A percentile compares a stretch with the other conserved stretches of the same genome.
Evolutionary conservation across 73 alveolate species (phyloP).

Genomic region (Loxodes magnus): DNA sequence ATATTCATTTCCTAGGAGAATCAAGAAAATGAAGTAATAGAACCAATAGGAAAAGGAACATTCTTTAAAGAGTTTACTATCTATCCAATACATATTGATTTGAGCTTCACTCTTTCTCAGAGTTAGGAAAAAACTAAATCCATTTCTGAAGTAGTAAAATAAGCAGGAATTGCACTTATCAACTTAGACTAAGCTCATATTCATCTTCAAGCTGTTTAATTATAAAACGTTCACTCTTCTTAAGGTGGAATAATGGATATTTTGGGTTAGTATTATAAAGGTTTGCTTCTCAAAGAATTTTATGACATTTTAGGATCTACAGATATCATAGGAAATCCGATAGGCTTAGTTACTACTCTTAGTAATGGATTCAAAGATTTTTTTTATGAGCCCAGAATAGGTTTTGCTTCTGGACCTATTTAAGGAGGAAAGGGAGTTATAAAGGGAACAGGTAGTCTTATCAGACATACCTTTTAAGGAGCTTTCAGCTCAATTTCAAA

Average conservation of each 20-base stretch:
- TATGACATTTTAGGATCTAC: slow-evolving; percentile 71
- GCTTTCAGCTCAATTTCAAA: slow-evolving; percentile 84
- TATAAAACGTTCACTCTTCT: slow-evolving; percentile 53
- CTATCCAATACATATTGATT: too few relatives aligned
- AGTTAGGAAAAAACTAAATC: slow-evolving; percentile 17
- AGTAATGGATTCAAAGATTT: slow-evolving; percentile 70
- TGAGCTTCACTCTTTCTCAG: slow-evolving; percentile 2
- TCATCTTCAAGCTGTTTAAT: slow-evolving; percentile 30
- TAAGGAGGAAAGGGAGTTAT: slow-evolving; percentile 75
- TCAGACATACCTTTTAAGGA: slow-evolving; percentile 86
- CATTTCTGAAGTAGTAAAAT: slow-evolving; percentile 12
- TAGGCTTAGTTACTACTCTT: slow-evolving; percentile 49
- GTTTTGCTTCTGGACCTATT: slow-evolving; percentile 61
- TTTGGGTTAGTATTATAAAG: slow-evolving; percentile 41
- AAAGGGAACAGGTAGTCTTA: slow-evolving; percentile 80
- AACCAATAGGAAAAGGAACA: too few relatives aligned
- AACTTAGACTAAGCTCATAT: slow-evolving; percentile 67
- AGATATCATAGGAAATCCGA: slow-evolving; percentile 69
- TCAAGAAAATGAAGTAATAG: too few relatives aligned
- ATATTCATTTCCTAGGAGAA: too few relatives aligned
- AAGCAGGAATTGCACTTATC: slow-evolving; percentile 55
- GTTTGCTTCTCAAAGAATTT: slow-evolving; percentile 34
- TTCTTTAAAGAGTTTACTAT: too few relatives aligned
- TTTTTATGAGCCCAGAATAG: slow-evolving; percentile 59
- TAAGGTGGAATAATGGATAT: slow-evolving; percentile 23